Conservation (phyloP, 2,329 filamentous ascomycete species). For the Graphilbum sp. region DNA sequence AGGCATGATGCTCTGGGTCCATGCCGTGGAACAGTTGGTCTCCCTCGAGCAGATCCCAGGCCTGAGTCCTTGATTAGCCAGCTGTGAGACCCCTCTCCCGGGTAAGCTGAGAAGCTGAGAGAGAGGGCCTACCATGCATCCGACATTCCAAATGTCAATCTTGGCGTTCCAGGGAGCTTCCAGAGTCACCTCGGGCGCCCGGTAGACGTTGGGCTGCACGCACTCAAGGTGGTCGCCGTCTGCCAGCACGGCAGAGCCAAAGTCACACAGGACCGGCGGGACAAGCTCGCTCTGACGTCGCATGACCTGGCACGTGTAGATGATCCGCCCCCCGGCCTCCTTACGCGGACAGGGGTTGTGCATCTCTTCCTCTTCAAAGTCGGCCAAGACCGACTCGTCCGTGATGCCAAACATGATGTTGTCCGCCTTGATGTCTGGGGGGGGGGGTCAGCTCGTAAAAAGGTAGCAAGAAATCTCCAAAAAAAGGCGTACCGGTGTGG, state of each 20-base stretch:
- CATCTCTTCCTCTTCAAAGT: conserved; percentile 17
- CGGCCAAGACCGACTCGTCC: conserved; percentile 15
- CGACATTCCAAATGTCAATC: too few species aligned
- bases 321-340: conserved; percentile 9
- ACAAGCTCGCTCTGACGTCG: conserved; percentile 16
- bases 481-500: conserved; percentile 13
- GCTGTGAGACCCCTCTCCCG: too few species aligned
- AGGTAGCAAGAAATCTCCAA: conserved; percentile 12
- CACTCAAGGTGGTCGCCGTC: background rate
- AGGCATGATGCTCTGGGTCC: too few species aligned
- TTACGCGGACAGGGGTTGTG: conserved; percentile 17
- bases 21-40: too few species aligned
- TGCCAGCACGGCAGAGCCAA: conserved; percentile 20
- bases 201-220: too few species aligned
- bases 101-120: too few species aligned
- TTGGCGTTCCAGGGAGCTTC: too few species aligned
- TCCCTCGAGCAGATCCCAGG: too few species aligned
- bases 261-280: conserved; percentile 16
- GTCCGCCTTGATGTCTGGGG: conserved; percentile 18
- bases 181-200: too few species aligned
- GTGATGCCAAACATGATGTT: conserved; percentile 20
- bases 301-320: conserved; percentile 19
- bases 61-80: too few species aligned
- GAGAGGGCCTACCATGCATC: conserved; percentile 4
- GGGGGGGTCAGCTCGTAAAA: background rate